Evolutionary conservation across 2,329 filamentous ascomycete species (phyloP).

Genomic region (Colletotrichum liaoningense): DNA sequence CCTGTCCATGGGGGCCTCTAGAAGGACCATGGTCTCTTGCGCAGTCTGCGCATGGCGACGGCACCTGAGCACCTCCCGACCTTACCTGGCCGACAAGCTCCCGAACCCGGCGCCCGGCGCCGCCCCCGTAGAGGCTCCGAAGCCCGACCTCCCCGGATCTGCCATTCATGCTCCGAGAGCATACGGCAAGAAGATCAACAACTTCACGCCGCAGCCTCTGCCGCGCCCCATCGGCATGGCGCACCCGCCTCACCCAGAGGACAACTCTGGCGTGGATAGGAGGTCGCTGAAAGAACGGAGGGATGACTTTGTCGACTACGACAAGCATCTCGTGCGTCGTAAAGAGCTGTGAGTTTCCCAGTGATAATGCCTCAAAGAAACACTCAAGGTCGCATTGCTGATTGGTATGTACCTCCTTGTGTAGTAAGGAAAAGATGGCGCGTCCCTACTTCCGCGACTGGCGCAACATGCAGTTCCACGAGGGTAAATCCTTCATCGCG

Average conservation of each 20-base stretch:
- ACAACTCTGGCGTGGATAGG: constrained; percentile 83
- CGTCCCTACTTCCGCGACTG: constrained; percentile 97
- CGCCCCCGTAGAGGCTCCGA: constrained; percentile 43
- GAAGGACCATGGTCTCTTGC: constrained; percentile 52
- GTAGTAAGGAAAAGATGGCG: constrained; percentile 78
- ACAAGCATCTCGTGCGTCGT: constrained; percentile 83
- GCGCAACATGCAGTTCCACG: constrained; percentile 82
- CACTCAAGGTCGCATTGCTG: neutral
- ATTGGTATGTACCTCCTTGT: neutral
- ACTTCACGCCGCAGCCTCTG: constrained; percentile 70
- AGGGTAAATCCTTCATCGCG: constrained; percentile 92
- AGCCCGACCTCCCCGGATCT: constrained; percentile 53
- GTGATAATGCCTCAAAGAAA: neutral
- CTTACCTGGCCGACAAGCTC: constrained; percentile 44
- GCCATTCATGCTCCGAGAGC: constrained; percentile 69
- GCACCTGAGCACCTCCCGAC: constrained; percentile 58
- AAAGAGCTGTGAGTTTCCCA: constrained; percentile 73
- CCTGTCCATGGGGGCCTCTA: constrained; percentile 44
- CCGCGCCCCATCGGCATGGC: constrained; percentile 85
- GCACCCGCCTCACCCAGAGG: constrained; percentile 77
- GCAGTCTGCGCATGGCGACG: constrained; percentile 63
- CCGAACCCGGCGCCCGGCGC: constrained; percentile 33
- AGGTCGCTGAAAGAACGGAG: constrained; percentile 76
- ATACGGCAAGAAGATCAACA: constrained; percentile 65
- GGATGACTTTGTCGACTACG: constrained; percentile 85